Conservation (phyloP, 2,329 filamentous ascomycete genomes). For the Westerdykella ornata region DNA sequence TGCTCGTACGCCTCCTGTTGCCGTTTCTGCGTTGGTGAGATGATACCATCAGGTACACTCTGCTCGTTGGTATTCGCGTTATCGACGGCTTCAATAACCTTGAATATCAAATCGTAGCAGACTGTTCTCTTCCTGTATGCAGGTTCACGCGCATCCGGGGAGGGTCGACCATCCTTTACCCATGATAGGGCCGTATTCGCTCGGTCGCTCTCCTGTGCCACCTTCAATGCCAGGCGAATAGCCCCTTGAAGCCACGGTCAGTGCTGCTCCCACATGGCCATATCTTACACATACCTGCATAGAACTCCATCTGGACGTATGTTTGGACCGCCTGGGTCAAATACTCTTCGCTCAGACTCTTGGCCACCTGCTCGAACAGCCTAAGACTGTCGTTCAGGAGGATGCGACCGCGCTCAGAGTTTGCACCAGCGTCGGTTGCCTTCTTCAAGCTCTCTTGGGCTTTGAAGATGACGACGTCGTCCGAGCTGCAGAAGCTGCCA, state of each 20-base stretch:
- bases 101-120: constrained; percentile 83
- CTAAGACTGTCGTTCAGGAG: constrained; percentile 82
- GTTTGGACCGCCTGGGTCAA: constrained; percentile 69
- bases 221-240: constrained; percentile 76
- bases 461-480: constrained; percentile 97
- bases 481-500: constrained; percentile 93
- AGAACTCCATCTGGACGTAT: constrained; percentile 79
- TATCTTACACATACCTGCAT: constrained; percentile 52
- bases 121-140: constrained; percentile 65
- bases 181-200: constrained; percentile 75
- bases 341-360: constrained; percentile 72
- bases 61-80: constrained; percentile 60
- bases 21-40: constrained; percentile 68
- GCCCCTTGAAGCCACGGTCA: constrained; percentile 49
- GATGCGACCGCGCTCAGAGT: constrained; percentile 68
- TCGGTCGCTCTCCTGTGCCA: constrained; percentile 78
- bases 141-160: constrained; percentile 58
- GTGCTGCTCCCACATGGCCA: constrained; percentile 2
- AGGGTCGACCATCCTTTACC: constrained; percentile 74
- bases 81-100: constrained; percentile 73
- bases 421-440: constrained; percentile 69
- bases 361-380: constrained; percentile 82
- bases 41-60: constrained; percentile 64
- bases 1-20: constrained; percentile 83
- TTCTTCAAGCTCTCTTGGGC: constrained; percentile 91